Evolutionary conservation across 768 basidiomycete genomes (phyloP).

Genomic region (Pholiota molesta): DNA sequence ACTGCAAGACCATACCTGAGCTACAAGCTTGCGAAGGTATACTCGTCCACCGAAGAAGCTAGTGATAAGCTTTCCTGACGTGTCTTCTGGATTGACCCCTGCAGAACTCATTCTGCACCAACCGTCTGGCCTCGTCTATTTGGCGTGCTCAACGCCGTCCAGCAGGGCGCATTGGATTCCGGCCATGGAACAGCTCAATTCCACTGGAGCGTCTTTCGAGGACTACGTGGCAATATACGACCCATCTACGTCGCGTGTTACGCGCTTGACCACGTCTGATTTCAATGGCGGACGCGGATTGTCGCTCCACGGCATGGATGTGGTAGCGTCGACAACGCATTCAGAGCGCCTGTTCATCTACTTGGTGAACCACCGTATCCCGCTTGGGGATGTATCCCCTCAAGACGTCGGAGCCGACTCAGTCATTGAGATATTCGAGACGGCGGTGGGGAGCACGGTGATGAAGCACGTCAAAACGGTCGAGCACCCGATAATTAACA

Average conservation of each 20-base stretch:
- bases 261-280: constrained; percentile 43
- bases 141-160: constrained; percentile 59
- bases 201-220: constrained; percentile 36
- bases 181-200: constrained; percentile 35
- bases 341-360: constrained; percentile 62
- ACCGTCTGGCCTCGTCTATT: constrained; percentile 56
- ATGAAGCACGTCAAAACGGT: constrained; percentile 63
- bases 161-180: constrained; percentile 57
- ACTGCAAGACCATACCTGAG: constrained; percentile 54
- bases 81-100: not conserved
- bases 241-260: constrained; percentile 45
- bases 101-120: constrained; percentile 64
- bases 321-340: constrained; percentile 54
- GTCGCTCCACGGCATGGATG: constrained; percentile 68
- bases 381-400: constrained; percentile 39
- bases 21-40: constrained; percentile 72
- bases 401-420: constrained; percentile 65
- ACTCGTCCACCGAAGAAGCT: not conserved
- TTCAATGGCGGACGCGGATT: constrained; percentile 46
- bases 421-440: constrained; percentile 69
- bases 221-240: constrained; percentile 67
- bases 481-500: constrained; percentile 51
- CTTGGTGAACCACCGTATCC: constrained; percentile 71
- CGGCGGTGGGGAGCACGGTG: constrained; percentile 41
- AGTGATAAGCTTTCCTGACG: not conserved